Base-by-base conservation (phyloP, 2,329 filamentous ascomycete genomes). In the Arthrocladium fulminans region DNA sequence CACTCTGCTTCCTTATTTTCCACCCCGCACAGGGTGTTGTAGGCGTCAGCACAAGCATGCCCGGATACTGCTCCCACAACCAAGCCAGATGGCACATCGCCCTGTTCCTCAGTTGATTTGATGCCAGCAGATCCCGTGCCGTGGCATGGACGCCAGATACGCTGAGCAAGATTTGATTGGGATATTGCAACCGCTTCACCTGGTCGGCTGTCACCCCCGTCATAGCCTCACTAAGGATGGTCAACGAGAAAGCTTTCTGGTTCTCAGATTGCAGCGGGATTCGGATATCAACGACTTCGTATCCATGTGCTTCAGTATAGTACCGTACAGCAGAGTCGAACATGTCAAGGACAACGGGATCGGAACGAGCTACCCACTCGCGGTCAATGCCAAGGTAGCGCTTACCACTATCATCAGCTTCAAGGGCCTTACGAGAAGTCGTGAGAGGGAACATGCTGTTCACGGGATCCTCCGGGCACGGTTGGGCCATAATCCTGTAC, bases 401-500 rank as follows among this genome's bases (percentile, higher is more conserved):
- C 54, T 71, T 73, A 7, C 61, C 59, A 49, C 57, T 47, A 12
- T 13, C 20, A 22, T 45, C 6, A 12, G 25, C 25, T 12, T 41
- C 32, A 3, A 72, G 65, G 4, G 79, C 72, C 38, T 22, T 54
- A 48, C 10, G 53, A 20, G 2, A 47, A 48, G 43, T 51, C 15
- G 49, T 24, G 19, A 13, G 13, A 7, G 57, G 54, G 29, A 94
- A 92, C 39, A 48, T 32, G 7, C 37, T 27, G 30, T 53, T 50
- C 13, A 73, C 65, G 0, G 82, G 77, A 58, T 94, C 77, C 13
- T 73, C 66, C 0, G 82, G 77, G 58, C 94, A 77, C 0, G 87
- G 84, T 45, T 80, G 75, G 2, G 85, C 76, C 76, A 94, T 88
- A 58, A 86, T 63, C 43, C 86, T 81, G 68, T 92, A 96, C n/a